Evolutionary conservation across 768 basidiomycete species (phyloP).

Genomic region (Termitomyces sp.): DNA sequence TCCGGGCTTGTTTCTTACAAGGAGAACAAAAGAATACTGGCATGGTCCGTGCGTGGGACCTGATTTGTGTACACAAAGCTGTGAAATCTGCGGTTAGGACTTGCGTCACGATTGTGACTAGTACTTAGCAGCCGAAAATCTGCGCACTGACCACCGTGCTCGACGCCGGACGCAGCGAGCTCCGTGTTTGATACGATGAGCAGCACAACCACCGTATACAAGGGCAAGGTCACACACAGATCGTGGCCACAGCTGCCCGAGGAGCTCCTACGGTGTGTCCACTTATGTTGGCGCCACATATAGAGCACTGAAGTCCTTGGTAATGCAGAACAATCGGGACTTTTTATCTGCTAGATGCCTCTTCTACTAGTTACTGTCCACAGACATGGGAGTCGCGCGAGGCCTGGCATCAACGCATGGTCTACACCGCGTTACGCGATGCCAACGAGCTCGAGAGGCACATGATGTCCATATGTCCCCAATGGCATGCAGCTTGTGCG

Average conservation of each 20-base stretch:
- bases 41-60: constrained; percentile 40
- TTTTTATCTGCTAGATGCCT: constrained; percentile 46
- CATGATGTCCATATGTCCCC: constrained; percentile 55
- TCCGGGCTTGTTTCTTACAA: background rate
- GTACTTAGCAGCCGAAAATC: constrained; percentile 26
- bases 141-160: constrained; percentile 37
- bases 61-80: constrained; percentile 16
- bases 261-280: constrained; percentile 53
- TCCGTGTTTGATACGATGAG: constrained; percentile 20
- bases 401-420: constrained; percentile 56
- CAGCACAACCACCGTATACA: constrained; percentile 30
- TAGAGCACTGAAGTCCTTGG: constrained; percentile 17
- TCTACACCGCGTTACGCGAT: constrained; percentile 59
- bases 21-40: background rate
- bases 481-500: constrained; percentile 59
- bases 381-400: constrained; percentile 41
- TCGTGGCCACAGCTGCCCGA: constrained; percentile 59
- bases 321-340: constrained; percentile 49
- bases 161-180: constrained; percentile 15
- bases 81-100: constrained; percentile 23
- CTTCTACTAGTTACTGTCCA: constrained; percentile 40
- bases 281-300: constrained; percentile 22
- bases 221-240: constrained; percentile 50
- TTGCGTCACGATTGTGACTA: constrained; percentile 24
- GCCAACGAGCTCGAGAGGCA: constrained; percentile 49